phyloP scores from a whole-genome alignment of 192 early-diverging fungal species.

The Podila epicladia region DNA sequence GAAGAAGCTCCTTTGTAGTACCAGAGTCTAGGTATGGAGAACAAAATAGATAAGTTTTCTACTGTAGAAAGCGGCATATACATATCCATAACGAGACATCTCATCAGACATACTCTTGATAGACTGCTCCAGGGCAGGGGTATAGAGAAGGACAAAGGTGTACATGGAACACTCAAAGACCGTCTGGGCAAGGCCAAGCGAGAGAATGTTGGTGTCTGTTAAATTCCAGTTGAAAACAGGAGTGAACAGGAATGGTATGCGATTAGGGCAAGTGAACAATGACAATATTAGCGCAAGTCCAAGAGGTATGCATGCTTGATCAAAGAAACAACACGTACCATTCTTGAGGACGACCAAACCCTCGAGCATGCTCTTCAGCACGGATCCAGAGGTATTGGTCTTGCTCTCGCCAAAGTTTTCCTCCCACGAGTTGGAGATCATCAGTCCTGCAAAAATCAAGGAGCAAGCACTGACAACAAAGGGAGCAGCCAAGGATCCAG shows the following conservation, averaged over 20 bases:
- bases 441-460: slow-evolving; percentile 54
- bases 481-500: slow-evolving; percentile 64
- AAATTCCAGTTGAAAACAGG: not conserved
- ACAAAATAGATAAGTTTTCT: not conserved
- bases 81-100: not conserved
- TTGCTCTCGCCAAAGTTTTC: slow-evolving; percentile 78
- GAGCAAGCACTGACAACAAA: slow-evolving; percentile 67
- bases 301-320: too few relatives aligned
- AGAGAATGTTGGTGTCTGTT: slow-evolving; percentile 58
- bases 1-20: slow-evolving; percentile 21
- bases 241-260: not conserved
- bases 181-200: slow-evolving; percentile 66
- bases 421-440: slow-evolving; percentile 68
- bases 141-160: slow-evolving; percentile 69
- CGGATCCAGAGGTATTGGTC: slow-evolving; percentile 29
- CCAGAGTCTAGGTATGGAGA: not conserved
- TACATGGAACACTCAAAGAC: slow-evolving; percentile 75
- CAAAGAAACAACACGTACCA: slow-evolving; percentile 10
- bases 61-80: not conserved
- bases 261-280: not conserved
- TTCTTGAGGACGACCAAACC: slow-evolving; percentile 47
- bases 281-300: not conserved
- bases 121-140: slow-evolving; percentile 60
- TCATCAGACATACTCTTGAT: slow-evolving; percentile 12
- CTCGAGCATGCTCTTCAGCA: slow-evolving; percentile 44